Evolutionary conservation across 2,329 filamentous ascomycete species (phyloP), one percentile per base, ranked within the genome.

Genomic region (Pestalotiopsis sp.): DNA sequence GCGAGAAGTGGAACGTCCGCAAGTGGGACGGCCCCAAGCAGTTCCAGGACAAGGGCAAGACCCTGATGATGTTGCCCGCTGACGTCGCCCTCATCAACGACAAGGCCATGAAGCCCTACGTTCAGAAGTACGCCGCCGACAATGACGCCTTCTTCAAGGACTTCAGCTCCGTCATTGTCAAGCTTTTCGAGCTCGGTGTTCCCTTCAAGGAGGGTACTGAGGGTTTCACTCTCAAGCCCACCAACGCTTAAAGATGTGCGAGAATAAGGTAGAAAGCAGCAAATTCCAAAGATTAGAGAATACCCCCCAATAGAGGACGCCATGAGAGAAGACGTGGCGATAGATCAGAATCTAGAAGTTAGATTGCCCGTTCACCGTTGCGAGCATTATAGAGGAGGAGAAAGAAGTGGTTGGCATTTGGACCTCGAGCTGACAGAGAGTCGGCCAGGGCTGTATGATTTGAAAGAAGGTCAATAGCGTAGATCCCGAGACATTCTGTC

Each of bases 61-160:
- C 87, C 57, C 85, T 98, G 76, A 98, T 99, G 96, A 98, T 99
- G 95, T 86, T 99, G 81, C 96, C 96, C 66, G 92, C 94, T 73
- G 95, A 99, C 78, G 90, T 97, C 83, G 92, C 92, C 68, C 86
- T 98, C 68, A 84, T 97, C 78, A 89, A 95, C 84, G 95, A 98
- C 84, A 95, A 95, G 88, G 86, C 86, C 73, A 97, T 98, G 87
- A 90, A 88, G 83, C 85, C 89, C 78, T 91, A 89, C 77, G 93
- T 95, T 38, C 90, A 97, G 82, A 90, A 91, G 80, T 98, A 98
- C 80, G 95, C 95, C 77, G 93, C 93, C 86, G 93, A 97, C 83
- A 93, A 93, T 81, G 92, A 94, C 68, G 85, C 85, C 65, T 99
- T 98, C 89, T 98, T 98, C 89, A 91, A 92, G 82, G 95, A 98